Evolutionary conservation across 495 filamentous ascomycete genomes (phyloP).

Genomic region (Hypomontagnella monticulosa): DNA sequence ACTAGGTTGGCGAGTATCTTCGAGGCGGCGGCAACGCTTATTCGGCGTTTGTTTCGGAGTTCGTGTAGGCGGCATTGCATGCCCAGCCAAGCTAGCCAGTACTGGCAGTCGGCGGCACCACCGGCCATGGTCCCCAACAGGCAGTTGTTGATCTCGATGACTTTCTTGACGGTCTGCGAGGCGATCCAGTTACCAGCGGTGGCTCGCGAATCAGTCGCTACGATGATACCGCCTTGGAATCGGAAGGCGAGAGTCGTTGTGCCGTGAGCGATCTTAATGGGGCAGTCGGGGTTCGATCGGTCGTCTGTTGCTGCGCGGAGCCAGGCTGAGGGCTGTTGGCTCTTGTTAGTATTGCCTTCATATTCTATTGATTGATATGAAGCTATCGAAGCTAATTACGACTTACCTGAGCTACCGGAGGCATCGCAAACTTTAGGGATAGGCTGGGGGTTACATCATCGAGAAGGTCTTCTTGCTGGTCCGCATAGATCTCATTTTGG

Average conservation of each 20-base stretch:
- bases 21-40: conserved; percentile 94
- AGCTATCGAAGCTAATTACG: not conserved
- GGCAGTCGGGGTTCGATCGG: conserved; percentile 92
- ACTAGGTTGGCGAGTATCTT: conserved; percentile 99
- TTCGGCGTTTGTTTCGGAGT: conserved; percentile 98
- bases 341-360: conserved; percentile 24
- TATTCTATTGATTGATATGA: not conserved
- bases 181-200: conserved; percentile 99
- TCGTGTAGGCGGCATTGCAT: conserved; percentile 99
- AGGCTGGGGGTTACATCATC: conserved; percentile 71
- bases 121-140: conserved; percentile 98
- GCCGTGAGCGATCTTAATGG: conserved; percentile 99
- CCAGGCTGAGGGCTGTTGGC: conserved; percentile 78
- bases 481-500: conserved; percentile 74
- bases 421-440: conserved; percentile 90
- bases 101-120: conserved; percentile 98
- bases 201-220: conserved; percentile 95
- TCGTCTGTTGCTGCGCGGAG: conserved; percentile 97
- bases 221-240: conserved; percentile 97
- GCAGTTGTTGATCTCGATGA: conserved; percentile 91
- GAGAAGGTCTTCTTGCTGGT: conserved; percentile 73
- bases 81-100: conserved; percentile 97
- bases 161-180: conserved; percentile 99
- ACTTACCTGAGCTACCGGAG: conserved; percentile 89
- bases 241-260: conserved; percentile 98